Evolutionary conservation across 2,329 filamentous ascomycete species (phyloP).

Genomic region (Berkeleyomyces basicola): DNA sequence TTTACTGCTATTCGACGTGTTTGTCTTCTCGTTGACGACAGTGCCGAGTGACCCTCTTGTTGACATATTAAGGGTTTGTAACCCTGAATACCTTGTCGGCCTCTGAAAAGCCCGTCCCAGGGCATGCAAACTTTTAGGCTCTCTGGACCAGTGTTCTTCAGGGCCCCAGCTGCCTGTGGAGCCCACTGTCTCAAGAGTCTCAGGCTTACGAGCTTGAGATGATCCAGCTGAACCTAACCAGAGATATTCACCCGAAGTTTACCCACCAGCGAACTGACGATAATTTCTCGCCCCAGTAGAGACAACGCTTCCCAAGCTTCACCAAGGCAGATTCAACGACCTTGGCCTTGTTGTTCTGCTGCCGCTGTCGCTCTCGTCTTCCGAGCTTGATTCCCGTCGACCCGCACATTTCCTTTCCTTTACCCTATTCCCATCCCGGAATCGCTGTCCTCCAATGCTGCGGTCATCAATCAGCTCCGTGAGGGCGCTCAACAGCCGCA

Average conservation of each 20-base stretch:
- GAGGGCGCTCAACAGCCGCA: slow-evolving; percentile 30
- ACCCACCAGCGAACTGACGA: slow-evolving; percentile 10
- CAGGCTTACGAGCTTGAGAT: neutral
- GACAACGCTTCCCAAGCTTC: slow-evolving; percentile 23
- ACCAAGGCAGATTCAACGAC: neutral
- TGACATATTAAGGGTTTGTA: neutral
- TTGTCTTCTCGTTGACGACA: neutral
- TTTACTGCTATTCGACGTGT: neutral
- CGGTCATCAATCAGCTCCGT: slow-evolving; percentile 51
- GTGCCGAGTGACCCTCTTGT: neutral
- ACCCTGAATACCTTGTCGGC: neutral
- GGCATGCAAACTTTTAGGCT: neutral
- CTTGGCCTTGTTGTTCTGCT: neutral
- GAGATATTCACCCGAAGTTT: slow-evolving; percentile 27
- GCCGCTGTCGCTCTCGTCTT: neutral
- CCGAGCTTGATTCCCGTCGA: slow-evolving; percentile 2
- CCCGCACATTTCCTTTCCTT: slow-evolving; percentile 1
- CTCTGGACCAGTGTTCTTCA: neutral
- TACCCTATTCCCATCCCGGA: slow-evolving; percentile 20
- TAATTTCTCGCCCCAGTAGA: slow-evolving; percentile 21
- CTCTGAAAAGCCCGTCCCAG: neutral
- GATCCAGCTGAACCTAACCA: neutral
- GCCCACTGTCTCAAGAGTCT: neutral
- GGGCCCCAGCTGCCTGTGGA: neutral
- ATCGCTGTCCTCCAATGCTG: slow-evolving; percentile 35